Evolutionary conservation across 768 basidiomycete genomes (phyloP).

Genomic region (Rhizopogon sp.): DNA sequence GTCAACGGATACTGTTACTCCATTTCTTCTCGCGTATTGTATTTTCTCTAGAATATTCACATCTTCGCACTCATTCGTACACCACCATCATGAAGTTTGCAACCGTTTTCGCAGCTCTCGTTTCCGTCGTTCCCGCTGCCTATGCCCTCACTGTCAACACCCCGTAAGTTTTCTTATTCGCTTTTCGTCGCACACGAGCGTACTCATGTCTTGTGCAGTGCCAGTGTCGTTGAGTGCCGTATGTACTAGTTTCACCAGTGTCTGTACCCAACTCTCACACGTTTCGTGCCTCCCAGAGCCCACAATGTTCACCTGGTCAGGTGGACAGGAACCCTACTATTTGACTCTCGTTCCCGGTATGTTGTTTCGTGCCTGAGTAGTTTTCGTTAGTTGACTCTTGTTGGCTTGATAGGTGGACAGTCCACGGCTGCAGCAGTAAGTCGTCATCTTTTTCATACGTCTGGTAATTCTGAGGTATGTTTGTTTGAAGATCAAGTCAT

Average conservation of each 20-base stretch:
- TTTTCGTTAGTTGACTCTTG: neutral
- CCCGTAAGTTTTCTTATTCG: slow-evolving; percentile 42
- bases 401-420: slow-evolving; percentile 43
- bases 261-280: neutral
- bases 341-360: slow-evolving; percentile 58
- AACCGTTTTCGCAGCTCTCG: slow-evolving; percentile 23
- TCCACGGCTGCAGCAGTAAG: slow-evolving; percentile 46
- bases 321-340: slow-evolving; percentile 53
- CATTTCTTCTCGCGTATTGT: slow-evolving; percentile 4
- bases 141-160: slow-evolving; percentile 58
- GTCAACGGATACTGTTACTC: neutral
- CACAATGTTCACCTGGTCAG: slow-evolving; percentile 46
- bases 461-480: slow-evolving; percentile 9
- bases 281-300: slow-evolving; percentile 44
- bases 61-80: slow-evolving; percentile 11
- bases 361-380: slow-evolving; percentile 6
- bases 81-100: slow-evolving; percentile 32
- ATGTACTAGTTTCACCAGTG: slow-evolving; percentile 12
- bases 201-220: slow-evolving; percentile 20
- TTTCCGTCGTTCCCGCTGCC: slow-evolving; percentile 29
- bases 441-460: neutral
- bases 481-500: slow-evolving; percentile 44
- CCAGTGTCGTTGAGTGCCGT: slow-evolving; percentile 47
- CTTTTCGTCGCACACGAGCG: slow-evolving; percentile 1
- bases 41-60: slow-evolving; percentile 3